Conservation (phyloP, 129 eudicot genomes). For the Tanacetum coccineum region DNA sequence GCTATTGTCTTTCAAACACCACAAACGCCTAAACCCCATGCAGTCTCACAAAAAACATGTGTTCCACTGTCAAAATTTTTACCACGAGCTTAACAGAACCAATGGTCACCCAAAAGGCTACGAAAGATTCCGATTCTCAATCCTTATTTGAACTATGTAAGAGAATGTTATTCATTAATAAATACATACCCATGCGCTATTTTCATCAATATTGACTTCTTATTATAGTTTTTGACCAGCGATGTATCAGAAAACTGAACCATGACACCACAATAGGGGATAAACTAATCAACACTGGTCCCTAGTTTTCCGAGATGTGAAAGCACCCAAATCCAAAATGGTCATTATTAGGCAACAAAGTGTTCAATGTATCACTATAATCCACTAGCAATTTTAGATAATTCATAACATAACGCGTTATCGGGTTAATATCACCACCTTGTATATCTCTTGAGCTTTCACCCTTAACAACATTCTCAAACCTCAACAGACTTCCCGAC, state of each 20-base stretch:
- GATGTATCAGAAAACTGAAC: conserved; percentile 49
- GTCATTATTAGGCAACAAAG: conserved; percentile 33
- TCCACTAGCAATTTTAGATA: conserved; percentile 71
- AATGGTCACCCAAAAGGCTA: conserved; percentile 68
- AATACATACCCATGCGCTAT: conserved; percentile 57
- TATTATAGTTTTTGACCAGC: conserved; percentile 68
- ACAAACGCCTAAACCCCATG: conserved; percentile 72
- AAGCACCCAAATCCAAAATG: conserved; percentile 11
- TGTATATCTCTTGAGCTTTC: conserved; percentile 64
- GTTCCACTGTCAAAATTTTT: conserved; percentile 64
- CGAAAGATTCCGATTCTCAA: conserved; percentile 78
- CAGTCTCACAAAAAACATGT: conserved; percentile 83
- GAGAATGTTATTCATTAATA: conserved; percentile 74
- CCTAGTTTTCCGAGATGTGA: conserved; percentile 19
- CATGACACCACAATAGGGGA: conserved; percentile 47
- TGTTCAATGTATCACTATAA: conserved; percentile 60
- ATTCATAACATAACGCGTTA: conserved; percentile 88
- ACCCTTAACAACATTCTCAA: conserved; percentile 82
- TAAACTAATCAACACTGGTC: conserved; percentile 26
- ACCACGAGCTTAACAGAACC: conserved; percentile 78
- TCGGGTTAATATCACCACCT: conserved; percentile 80
- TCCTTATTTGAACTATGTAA: conserved; percentile 70
- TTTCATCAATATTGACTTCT: conserved; percentile 65
- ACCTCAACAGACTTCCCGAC: conserved; percentile 77
- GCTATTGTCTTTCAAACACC: conserved; percentile 86